A percentile compares a stretch with the other conserved stretches of the same genome.
phyloP scores from a whole-genome alignment of 129 eudicot species.

The Escallonia rubra region DNA sequence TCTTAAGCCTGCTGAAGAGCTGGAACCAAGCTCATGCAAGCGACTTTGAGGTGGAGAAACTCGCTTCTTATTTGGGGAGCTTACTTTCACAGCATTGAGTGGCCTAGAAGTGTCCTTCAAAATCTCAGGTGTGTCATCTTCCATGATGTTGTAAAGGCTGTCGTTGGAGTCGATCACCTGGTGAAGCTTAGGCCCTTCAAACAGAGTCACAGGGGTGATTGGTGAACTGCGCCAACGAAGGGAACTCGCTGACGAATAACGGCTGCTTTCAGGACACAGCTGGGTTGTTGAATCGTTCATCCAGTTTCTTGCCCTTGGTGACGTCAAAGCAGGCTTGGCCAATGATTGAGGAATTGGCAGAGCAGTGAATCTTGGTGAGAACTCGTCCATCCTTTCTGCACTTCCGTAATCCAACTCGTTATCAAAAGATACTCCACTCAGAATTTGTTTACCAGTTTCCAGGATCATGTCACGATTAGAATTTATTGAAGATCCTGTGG shows the following conservation, averaged over 20 bases:
- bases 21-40: slow-evolving; percentile 36
- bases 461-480: slow-evolving; percentile 15
- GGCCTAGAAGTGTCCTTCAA: slow-evolving; percentile 43
- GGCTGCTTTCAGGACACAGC: slow-evolving; percentile 19
- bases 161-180: slow-evolving; percentile 13
- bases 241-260: slow-evolving; percentile 17
- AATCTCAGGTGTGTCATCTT: slow-evolving; percentile 73
- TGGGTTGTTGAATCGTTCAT: slow-evolving; percentile 27
- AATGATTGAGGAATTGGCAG: slow-evolving; percentile 6
- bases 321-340: background rate
- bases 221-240: slow-evolving; percentile 43
- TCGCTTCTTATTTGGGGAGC: slow-evolving; percentile 81
- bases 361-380: slow-evolving; percentile 9
- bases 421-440: slow-evolving; percentile 17
- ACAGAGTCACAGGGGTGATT: slow-evolving; percentile 31
- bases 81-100: slow-evolving; percentile 37
- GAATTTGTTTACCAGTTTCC: slow-evolving; percentile 9
- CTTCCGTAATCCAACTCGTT: slow-evolving; percentile 24
- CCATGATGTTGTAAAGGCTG: slow-evolving; percentile 11
- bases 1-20: slow-evolving; percentile 37
- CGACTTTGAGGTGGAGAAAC: slow-evolving; percentile 71
- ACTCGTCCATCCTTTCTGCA: slow-evolving; percentile 14
- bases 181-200: slow-evolving; percentile 26
- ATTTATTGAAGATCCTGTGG: slow-evolving; percentile 27
- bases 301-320: slow-evolving; percentile 16